Evolutionary conservation across 805 yeast species (phyloP).

Genomic region (Saccharomycopsis sp.): DNA sequence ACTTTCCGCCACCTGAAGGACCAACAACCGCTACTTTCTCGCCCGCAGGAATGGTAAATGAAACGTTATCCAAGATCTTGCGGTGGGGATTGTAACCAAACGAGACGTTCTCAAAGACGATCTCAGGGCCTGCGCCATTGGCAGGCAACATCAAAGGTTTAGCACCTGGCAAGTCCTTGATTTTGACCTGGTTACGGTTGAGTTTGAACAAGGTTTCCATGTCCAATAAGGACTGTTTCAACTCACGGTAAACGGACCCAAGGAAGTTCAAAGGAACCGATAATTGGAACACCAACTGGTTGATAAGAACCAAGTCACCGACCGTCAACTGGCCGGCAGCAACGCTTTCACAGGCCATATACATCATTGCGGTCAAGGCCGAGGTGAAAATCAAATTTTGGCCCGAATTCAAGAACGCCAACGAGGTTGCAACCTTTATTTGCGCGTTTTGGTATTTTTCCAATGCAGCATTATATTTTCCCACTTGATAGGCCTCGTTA

Average conservation of each 20-base stretch:
- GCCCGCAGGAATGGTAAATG: slow-evolving; percentile 86
- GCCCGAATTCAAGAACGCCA: slow-evolving; percentile 73
- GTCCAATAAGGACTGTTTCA: slow-evolving; percentile 86
- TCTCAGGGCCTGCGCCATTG: slow-evolving; percentile 54
- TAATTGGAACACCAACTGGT: slow-evolving; percentile 92
- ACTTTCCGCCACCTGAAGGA: slow-evolving; percentile 93
- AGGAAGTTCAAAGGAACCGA: slow-evolving; percentile 91
- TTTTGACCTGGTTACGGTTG: slow-evolving; percentile 65
- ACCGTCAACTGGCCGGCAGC: slow-evolving; percentile 75
- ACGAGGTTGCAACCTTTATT: slow-evolving; percentile 76
- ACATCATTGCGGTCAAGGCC: slow-evolving; percentile 96
- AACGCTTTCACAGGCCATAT: slow-evolving; percentile 95
- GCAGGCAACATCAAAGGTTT: slow-evolving; percentile 39
- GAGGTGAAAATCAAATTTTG: slow-evolving; percentile 76
- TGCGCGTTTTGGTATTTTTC: slow-evolving; percentile 61
- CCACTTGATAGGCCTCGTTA: slow-evolving; percentile 74
- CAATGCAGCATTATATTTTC: slow-evolving; percentile 73
- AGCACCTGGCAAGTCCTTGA: slow-evolving; percentile 58
- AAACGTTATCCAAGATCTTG: slow-evolving; percentile 73
- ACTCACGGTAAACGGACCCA: slow-evolving; percentile 92
- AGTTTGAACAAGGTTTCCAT: slow-evolving; percentile 92
- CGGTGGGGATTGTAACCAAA: slow-evolving; percentile 90
- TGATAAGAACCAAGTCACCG: slow-evolving; percentile 90
- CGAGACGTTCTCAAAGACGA: slow-evolving; percentile 81
- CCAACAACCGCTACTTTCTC: slow-evolving; percentile 91